phyloP scores from a whole-genome alignment of 306 rosid species.

The Vicia faba region DNA sequence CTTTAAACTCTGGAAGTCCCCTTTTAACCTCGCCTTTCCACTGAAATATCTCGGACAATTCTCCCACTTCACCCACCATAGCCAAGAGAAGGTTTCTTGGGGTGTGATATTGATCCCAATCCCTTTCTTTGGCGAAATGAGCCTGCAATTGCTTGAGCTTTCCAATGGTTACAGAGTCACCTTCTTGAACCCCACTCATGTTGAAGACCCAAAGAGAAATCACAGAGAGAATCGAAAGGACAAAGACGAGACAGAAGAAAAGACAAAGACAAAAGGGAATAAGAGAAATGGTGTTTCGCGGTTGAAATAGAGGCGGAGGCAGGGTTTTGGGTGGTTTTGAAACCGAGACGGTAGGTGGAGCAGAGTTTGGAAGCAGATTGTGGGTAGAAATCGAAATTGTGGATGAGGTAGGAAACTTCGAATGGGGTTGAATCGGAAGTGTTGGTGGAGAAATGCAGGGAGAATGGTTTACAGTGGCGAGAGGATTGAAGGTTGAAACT shows the following conservation, averaged over 20 bases:
- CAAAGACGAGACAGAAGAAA: neutral
- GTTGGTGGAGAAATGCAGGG: too few relatives aligned
- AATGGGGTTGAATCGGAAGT: too few relatives aligned
- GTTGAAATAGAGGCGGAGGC: too few relatives aligned
- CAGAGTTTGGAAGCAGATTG: too few relatives aligned
- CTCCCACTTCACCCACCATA: constrained; percentile 95
- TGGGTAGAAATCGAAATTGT: too few relatives aligned
- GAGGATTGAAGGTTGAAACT: too few relatives aligned
- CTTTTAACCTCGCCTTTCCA: constrained; percentile 93
- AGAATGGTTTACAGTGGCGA: too few relatives aligned
- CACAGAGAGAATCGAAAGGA: neutral
- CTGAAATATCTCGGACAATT: constrained; percentile 90
- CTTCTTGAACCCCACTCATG: constrained; percentile 54
- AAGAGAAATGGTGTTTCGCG: neutral
- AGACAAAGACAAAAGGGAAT: neutral
- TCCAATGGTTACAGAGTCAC: constrained; percentile 60
- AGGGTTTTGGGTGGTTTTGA: too few relatives aligned
- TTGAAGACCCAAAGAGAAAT: neutral
- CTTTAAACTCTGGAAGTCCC: constrained; percentile 84
- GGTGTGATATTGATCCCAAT: constrained; percentile 52
- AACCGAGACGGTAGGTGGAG: too few relatives aligned
- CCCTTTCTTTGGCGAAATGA: constrained; percentile 67
- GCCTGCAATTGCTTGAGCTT: constrained; percentile 65
- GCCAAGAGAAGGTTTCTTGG: too few relatives aligned
- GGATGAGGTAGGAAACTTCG: too few relatives aligned